Evolutionary conservation across 495 filamentous ascomycete species (phyloP).

Genomic region (Tuber aestivum): DNA sequence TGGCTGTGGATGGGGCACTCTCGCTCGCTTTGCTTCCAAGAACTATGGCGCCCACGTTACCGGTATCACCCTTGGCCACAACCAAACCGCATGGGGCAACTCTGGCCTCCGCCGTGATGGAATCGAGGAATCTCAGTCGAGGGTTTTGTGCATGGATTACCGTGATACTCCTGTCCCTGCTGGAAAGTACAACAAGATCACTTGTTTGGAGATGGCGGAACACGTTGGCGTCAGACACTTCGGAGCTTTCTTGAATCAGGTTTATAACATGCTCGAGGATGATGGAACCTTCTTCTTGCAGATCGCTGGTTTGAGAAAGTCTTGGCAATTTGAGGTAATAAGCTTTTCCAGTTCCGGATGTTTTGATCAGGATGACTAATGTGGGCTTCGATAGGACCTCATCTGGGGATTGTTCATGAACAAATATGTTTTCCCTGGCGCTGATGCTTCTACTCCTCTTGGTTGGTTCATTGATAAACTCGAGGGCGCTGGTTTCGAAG

Average conservation of each 20-base stretch:
- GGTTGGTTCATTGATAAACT: constrained; percentile 63
- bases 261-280: constrained; percentile 79
- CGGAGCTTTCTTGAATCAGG: constrained; percentile 60
- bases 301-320: constrained; percentile 72
- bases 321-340: constrained; percentile 78
- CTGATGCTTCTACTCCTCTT: constrained; percentile 76
- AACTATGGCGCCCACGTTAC: constrained; percentile 74
- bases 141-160: constrained; percentile 76
- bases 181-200: constrained; percentile 75
- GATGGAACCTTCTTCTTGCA: constrained; percentile 80
- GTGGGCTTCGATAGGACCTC: constrained; percentile 14
- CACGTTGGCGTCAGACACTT: constrained; percentile 79
- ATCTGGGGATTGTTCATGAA: constrained; percentile 73
- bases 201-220: constrained; percentile 84
- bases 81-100: constrained; percentile 82
- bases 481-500: constrained; percentile 70
- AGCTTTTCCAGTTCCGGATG: constrained; percentile 55
- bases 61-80: constrained; percentile 72
- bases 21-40: constrained; percentile 69
- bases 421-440: constrained; percentile 86
- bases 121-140: constrained; percentile 64
- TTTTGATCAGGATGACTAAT: not conserved
- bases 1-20: constrained; percentile 82
- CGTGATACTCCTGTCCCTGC: constrained; percentile 68
- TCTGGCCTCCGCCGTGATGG: constrained; percentile 62